Base-by-base conservation (phyloP, 1,284 basidiomycete species). In the Melampsora larici-populina region DNA sequence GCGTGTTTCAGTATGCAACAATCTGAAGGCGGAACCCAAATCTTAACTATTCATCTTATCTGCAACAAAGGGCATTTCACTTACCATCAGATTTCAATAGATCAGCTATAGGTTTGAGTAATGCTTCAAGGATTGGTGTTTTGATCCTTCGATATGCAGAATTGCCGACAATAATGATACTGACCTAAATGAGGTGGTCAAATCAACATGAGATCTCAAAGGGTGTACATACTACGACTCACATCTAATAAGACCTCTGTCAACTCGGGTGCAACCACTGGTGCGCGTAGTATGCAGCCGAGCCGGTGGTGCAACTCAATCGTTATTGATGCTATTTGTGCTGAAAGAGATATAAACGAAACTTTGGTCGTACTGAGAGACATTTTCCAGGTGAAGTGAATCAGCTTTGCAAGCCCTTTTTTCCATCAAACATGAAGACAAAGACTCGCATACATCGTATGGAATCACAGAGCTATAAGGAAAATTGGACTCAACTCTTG, bases 91-190 rank as follows among this genome's bases (percentile, higher is more conserved):
- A 70, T 36, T 43, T 77, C 43, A 69, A 65, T 40, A 77, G 43
- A 31, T 26, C 43, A 9, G 43, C 24, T 9, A 77, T 77, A 1
- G 75, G 67, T 18, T 77, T 48, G 15, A 77, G 21, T 11, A 77
- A 21, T 36, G 15, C 26, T 43, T 43, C 60, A 31, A 70, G 24
- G 43, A 77, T 70, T 21, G 66, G 75, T 24, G 60, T 77, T 24
- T 66, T 69, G 43, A 77, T 77, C 24, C 75, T 66, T 46, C 69
- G 51, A 31, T 77, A 77, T n/a, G 75, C 75, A 33, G 75, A 77
- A 65, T 69, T 67, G 9, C 21, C n/a, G 21, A 46, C 43, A 60
- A 77, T 51, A 21, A 49, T 40, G 36, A 69, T 67, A 43, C 67
- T 69, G 46, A 70, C 18, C 75, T 77, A 65, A 7, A n/a, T 43